Evolutionary conservation across 768 basidiomycete genomes (phyloP).

Genomic region (Tricholoma matsutake): DNA sequence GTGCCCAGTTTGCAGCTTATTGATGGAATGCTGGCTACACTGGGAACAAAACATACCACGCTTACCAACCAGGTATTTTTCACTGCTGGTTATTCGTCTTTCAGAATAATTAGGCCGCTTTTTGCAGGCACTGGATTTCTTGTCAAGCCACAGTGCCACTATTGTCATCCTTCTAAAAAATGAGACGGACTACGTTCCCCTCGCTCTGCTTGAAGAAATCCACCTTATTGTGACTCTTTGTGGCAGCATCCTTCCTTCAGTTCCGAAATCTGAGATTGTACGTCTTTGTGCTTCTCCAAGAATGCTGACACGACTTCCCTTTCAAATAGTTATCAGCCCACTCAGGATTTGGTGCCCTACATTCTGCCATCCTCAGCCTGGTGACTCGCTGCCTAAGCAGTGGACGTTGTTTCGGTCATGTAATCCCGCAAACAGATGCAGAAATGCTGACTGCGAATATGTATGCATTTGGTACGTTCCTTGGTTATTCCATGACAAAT

Average conservation of each 20-base stretch:
- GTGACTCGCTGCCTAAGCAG: conserved; percentile 68
- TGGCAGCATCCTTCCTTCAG: conserved; percentile 61
- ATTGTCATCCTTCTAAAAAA: conserved; percentile 81
- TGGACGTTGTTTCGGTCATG: conserved; percentile 52
- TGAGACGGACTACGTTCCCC: conserved; percentile 55
- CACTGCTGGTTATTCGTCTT: background rate
- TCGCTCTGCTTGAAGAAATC: conserved; percentile 73
- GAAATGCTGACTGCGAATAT: conserved; percentile 57
- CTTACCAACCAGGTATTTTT: conserved; percentile 62
- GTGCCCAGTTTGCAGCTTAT: conserved; percentile 85
- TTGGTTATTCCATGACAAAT: background rate
- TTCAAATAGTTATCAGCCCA: conserved; percentile 51
- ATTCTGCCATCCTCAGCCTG: conserved; percentile 72
- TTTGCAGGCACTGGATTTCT: conserved; percentile 70
- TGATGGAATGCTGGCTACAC: conserved; percentile 71
- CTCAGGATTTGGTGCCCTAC: conserved; percentile 83
- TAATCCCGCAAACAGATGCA: conserved; percentile 63
- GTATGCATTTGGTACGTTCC: conserved; percentile 50
- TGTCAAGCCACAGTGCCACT: conserved; percentile 80
- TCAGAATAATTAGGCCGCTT: conserved; percentile 1
- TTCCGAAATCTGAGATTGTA: conserved; percentile 79
- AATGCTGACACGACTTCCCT: background rate
- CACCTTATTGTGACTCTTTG: conserved; percentile 76
- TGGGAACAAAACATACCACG: conserved; percentile 65
- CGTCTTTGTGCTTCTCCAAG: conserved; percentile 23